These are phyloP conservation scores for Kodamaea anthophila DNA, from an alignment of 1,139 yeast species.

Conservation along the genomic window DNA sequence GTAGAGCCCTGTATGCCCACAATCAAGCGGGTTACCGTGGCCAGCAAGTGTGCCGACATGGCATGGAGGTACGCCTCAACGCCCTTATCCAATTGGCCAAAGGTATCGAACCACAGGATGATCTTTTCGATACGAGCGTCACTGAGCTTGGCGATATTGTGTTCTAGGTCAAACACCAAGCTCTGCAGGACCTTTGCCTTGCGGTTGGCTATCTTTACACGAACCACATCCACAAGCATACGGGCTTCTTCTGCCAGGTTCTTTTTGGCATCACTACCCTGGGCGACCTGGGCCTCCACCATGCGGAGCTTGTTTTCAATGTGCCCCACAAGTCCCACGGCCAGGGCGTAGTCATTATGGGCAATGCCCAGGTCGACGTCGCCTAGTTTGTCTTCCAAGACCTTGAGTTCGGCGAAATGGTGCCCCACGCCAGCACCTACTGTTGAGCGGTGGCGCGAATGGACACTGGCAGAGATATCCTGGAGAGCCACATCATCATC, in stretches of 20 bases:
- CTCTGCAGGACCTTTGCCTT: constrained; percentile 33
- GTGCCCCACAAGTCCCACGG: constrained; percentile 47
- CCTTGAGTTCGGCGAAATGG: constrained; percentile 40
- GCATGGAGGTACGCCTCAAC: constrained; percentile 32
- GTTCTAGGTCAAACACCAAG: constrained; percentile 33
- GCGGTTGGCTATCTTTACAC: constrained; percentile 34
- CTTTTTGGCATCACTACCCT: constrained; percentile 3
- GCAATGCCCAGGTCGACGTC: constrained; percentile 64
- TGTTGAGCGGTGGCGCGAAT: constrained; percentile 49
- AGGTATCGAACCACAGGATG: constrained; percentile 31
- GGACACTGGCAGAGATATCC: constrained; percentile 51
- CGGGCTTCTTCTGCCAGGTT: constrained; percentile 25
- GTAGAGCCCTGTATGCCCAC: constrained; percentile 43
- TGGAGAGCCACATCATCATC: constrained; percentile 34
- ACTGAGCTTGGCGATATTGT: constrained; percentile 27
- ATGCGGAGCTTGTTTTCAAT: constrained; percentile 29
- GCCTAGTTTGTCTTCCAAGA: constrained; percentile 56
- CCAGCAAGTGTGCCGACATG: constrained; percentile 28
- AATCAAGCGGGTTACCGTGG: constrained; percentile 31
- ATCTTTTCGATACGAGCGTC: constrained; percentile 29
- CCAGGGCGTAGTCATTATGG: constrained; percentile 50
- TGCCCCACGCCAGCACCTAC: constrained; percentile 25
- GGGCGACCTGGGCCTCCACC: constrained; percentile 12
- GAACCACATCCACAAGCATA: constrained; percentile 33
- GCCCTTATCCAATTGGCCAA: constrained; percentile 36